Evolutionary conservation across 2,329 filamentous ascomycete genomes (phyloP).

Genomic region (Penicillium sp.): DNA sequence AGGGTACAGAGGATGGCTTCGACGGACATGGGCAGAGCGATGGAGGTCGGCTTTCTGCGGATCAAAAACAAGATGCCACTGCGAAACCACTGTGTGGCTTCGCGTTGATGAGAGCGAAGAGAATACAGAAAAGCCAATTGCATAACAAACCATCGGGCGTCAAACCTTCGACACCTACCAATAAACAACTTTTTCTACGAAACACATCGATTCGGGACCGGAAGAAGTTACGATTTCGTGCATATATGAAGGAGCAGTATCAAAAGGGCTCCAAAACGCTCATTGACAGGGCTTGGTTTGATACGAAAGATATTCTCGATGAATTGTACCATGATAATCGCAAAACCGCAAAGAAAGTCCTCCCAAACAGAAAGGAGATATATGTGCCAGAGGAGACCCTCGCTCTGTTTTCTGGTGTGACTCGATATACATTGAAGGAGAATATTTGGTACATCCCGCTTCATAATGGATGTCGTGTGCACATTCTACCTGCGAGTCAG

Average conservation of each 20-base stretch:
- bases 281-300: conserved; percentile 22
- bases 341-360: conserved; percentile 12
- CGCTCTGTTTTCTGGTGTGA: conserved; percentile 33
- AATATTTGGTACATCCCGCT: conserved; percentile 40
- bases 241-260: conserved; percentile 14
- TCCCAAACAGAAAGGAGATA: conserved; percentile 29
- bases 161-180: background rate
- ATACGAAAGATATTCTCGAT: conserved; percentile 30
- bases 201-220: conserved; percentile 26
- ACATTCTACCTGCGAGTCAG: conserved; percentile 32
- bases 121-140: conserved; percentile 1
- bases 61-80: background rate
- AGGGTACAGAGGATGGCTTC: background rate
- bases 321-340: conserved; percentile 20
- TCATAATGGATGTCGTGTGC: conserved; percentile 41
- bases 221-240: conserved; percentile 29
- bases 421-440: conserved; percentile 32
- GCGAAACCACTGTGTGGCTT: background rate
- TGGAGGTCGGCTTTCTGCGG: background rate
- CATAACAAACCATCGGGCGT: background rate
- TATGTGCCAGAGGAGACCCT: conserved; percentile 38
- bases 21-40: background rate
- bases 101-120: background rate
- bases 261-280: background rate
- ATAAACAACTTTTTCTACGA: background rate